A percentile compares a stretch with the other conserved stretches of the same genome.
phyloP scores from a whole-genome alignment of 2,329 filamentous ascomycete genomes.

The Colletotrichum echinochloae region DNA sequence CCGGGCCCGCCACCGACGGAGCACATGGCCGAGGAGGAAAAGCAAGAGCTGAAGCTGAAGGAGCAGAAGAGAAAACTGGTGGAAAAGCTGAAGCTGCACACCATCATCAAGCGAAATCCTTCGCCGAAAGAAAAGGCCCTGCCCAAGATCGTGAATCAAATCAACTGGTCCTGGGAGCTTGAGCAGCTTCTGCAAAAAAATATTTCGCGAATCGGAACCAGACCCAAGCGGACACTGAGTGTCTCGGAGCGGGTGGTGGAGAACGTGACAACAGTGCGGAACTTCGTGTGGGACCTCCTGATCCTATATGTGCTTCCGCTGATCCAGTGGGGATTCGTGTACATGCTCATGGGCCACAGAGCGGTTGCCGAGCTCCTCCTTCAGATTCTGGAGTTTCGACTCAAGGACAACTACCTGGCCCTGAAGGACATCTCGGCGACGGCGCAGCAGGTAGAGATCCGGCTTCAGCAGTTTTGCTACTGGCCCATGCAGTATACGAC shows the following conservation, averaged over 20 bases:
- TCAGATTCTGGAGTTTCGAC: constrained; percentile 84
- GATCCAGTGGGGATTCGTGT: constrained; percentile 78
- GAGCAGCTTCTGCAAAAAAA: constrained; percentile 90
- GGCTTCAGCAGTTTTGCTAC: constrained; percentile 97
- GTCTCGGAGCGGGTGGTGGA: constrained; percentile 95
- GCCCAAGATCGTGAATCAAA: constrained; percentile 86
- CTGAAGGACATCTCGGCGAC: constrained; percentile 97
- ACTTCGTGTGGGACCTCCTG: constrained; percentile 79
- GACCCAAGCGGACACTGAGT: constrained; percentile 86
- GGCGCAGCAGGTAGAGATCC: constrained; percentile 96
- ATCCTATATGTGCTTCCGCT: constrained; percentile 83
- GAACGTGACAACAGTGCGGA: constrained; percentile 87
- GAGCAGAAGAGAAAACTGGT: constrained; percentile 75
- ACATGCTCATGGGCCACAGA: constrained; percentile 83
- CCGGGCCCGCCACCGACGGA: constrained; percentile 45
- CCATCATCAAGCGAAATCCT: constrained; percentile 79
- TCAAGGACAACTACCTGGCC: constrained; percentile 81
- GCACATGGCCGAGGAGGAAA: constrained; percentile 79
- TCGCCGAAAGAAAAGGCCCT: constrained; percentile 88
- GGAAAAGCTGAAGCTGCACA: constrained; percentile 90
- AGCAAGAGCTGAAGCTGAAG: constrained; percentile 68
- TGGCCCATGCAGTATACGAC: constrained; percentile 98
- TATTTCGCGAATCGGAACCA: constrained; percentile 83
- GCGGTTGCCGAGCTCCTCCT: constrained; percentile 84
- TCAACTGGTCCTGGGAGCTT: constrained; percentile 96